Base-by-base conservation (phyloP, 1,284 basidiomycete genomes). In the Cryptococcus sp. region DNA sequence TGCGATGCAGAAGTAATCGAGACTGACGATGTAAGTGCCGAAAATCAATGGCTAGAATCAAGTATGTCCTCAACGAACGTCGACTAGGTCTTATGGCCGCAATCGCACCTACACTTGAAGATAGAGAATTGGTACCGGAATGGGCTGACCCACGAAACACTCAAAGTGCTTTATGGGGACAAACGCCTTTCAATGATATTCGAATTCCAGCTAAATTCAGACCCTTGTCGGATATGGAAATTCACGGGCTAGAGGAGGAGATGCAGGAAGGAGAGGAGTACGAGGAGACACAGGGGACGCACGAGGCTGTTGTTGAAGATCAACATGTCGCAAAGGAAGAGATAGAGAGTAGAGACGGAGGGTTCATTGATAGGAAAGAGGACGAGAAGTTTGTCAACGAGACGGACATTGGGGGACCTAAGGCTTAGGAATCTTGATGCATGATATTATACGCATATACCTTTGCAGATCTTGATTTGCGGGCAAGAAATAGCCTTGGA, bases 31-130 rank as follows among this genome's bases (percentile, higher is more conserved):
- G 23, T 14, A 35, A 97, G 94, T 88, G 87, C 72, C 87, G 89
- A 49, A 96, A 94, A 79, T 87, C 90, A n/a, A 96, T 97, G 91
- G 91, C 91, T 23, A 85, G 91, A 45, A 93, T 98, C 77, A 98
- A 98, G 76, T 86, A 85, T 62, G 86, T 98, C 13, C 80, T 98
- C 53, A 93, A 93, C 70, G 95, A 98, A 73, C 86, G 95, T 46
- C 83, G 92, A 44, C 76, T 92, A 13, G 91, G 90, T 5, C 88
- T 93, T 33, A 73, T 80, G 46, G 74, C 81, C n/a, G 80, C 79
- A 77, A 89, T 78, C 81, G 84, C 58, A 14, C 68, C 69, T n/a
- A 10, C n/a, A 10, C 38, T 41, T n/a, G 10, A 10, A 41, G 38
- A 41, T 10, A 10, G 38, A 10, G 38, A 41, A 10, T n/a, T n/a